Percentiles rank a stretch among this genome's conserved stretches.
phyloP scores from a whole-genome alignment of 768 basidiomycete species.

The Leccinum olivaceopallidum region DNA sequence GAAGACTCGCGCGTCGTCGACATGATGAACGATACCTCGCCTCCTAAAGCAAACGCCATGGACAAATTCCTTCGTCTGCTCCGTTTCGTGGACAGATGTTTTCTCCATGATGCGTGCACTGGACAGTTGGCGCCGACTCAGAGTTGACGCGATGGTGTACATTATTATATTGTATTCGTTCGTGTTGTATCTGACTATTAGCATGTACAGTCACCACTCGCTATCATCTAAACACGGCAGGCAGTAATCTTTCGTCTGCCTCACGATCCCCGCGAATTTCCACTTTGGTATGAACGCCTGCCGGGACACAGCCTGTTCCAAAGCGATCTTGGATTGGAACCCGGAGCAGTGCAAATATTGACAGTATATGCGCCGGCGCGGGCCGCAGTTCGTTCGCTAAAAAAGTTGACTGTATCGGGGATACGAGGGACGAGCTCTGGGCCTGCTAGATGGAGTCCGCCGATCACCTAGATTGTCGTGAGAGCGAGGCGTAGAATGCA shows the following conservation, averaged over 20 bases:
- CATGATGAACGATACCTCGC: slow-evolving; percentile 48
- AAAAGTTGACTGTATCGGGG: slow-evolving; percentile 67
- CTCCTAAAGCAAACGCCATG: slow-evolving; percentile 46
- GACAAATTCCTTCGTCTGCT: slow-evolving; percentile 51
- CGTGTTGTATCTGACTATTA: slow-evolving; percentile 1
- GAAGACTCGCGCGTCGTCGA: slow-evolving; percentile 50
- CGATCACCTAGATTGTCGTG: slow-evolving; percentile 53
- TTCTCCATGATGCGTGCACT: slow-evolving; percentile 24
- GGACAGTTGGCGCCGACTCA: slow-evolving; percentile 4
- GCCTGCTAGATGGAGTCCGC: slow-evolving; percentile 81
- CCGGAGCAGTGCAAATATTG: slow-evolving; percentile 80
- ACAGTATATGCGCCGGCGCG: slow-evolving; percentile 67
- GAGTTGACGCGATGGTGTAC: slow-evolving; percentile 4
- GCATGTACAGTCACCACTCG: not conserved
- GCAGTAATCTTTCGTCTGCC: slow-evolving; percentile 36
- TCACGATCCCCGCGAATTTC: slow-evolving; percentile 50
- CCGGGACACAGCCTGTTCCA: slow-evolving; percentile 74
- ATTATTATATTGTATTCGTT: slow-evolving; percentile 3
- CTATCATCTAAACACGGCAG: slow-evolving; percentile 18
- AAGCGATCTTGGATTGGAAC: slow-evolving; percentile 70
- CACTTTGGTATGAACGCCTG: slow-evolving; percentile 69
- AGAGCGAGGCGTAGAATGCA: not conserved
- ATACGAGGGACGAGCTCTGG: slow-evolving; percentile 65
- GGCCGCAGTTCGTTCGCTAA: slow-evolving; percentile 51
- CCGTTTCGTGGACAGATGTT: slow-evolving; percentile 47